Evolutionary conservation across 1,139 yeast genomes (phyloP).

Genomic region (Suhomyces maxii): DNA sequence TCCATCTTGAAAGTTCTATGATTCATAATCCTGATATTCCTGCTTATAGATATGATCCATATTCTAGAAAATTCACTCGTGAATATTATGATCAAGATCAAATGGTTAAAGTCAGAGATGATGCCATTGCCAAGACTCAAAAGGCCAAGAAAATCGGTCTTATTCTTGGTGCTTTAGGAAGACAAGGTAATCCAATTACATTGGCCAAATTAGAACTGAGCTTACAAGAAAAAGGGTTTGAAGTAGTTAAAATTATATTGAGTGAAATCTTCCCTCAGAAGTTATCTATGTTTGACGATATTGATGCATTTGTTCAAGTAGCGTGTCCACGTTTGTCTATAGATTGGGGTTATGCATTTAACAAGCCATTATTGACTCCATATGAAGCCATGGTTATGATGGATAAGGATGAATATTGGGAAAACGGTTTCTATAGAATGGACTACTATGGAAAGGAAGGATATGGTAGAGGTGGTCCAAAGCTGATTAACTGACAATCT

Average conservation of each 20-base stretch:
- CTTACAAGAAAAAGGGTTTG: conserved; percentile 55
- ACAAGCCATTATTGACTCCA: conserved; percentile 88
- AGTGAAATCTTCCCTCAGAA: conserved; percentile 95
- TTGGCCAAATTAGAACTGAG: conserved; percentile 60
- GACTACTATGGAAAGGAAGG: conserved; percentile 91
- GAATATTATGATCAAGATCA: conserved; percentile 88
- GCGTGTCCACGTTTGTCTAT: conserved; percentile 96
- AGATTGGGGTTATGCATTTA: conserved; percentile 99
- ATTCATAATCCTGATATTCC: conserved; percentile 92
- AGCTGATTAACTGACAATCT: no score
- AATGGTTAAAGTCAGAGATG: conserved; percentile 69
- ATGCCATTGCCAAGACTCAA: conserved; percentile 62
- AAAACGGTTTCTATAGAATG: conserved; percentile 79
- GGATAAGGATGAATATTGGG: conserved; percentile 70
- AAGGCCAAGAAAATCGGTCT: conserved; percentile 73
- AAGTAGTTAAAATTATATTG: conserved; percentile 76
- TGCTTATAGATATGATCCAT: conserved; percentile 94
- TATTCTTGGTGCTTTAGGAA: conserved; percentile 91
- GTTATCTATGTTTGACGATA: conserved; percentile 88
- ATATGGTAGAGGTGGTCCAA: conserved; percentile 76
- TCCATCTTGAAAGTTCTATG: conserved; percentile 95
- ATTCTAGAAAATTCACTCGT: conserved; percentile 82
- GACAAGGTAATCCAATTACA: conserved; percentile 90
- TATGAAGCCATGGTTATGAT: conserved; percentile 94
- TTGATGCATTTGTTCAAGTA: conserved; percentile 94